Percentiles rank a stretch among this genome's conserved stretches.
phyloP scores from a whole-genome alignment of 306 rosid species.

The Ormosia semicastrata region DNA sequence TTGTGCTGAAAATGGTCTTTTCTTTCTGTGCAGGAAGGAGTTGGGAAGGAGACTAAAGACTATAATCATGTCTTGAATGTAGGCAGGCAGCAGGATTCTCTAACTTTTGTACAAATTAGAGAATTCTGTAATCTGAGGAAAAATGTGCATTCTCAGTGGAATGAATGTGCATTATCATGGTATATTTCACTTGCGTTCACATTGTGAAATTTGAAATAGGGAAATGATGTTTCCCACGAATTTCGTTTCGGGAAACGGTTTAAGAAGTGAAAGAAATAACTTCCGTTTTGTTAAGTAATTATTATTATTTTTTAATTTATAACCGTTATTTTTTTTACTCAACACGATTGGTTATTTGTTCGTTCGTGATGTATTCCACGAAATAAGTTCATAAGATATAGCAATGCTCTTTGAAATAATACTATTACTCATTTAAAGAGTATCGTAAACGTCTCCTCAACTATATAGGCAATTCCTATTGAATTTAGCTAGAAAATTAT shows the following conservation, averaged over 20 bases:
- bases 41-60: slow-evolving; percentile 53
- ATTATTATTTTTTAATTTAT: too few relatives aligned
- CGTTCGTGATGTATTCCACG: too few relatives aligned
- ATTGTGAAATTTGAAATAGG: neutral
- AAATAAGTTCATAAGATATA: too few relatives aligned
- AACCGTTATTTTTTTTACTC: too few relatives aligned
- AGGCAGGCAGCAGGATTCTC: neutral
- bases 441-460: too few relatives aligned
- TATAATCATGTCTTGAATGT: neutral
- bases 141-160: neutral
- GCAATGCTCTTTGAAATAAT: too few relatives aligned
- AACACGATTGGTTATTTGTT: too few relatives aligned
- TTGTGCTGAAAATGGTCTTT: neutral
- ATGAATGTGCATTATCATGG: neutral
- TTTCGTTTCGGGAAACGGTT: too few relatives aligned
- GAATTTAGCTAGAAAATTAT: neutral
- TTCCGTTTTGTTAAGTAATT: too few relatives aligned
- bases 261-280: too few relatives aligned
- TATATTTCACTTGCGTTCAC: neutral
- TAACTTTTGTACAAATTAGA: neutral
- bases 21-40: slow-evolving; percentile 49
- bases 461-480: neutral
- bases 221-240: too few relatives aligned
- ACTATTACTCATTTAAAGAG: too few relatives aligned
- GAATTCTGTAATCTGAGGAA: neutral